phyloP scores from a whole-genome alignment of 148 eudicot species.

The Drosera capensis region DNA sequence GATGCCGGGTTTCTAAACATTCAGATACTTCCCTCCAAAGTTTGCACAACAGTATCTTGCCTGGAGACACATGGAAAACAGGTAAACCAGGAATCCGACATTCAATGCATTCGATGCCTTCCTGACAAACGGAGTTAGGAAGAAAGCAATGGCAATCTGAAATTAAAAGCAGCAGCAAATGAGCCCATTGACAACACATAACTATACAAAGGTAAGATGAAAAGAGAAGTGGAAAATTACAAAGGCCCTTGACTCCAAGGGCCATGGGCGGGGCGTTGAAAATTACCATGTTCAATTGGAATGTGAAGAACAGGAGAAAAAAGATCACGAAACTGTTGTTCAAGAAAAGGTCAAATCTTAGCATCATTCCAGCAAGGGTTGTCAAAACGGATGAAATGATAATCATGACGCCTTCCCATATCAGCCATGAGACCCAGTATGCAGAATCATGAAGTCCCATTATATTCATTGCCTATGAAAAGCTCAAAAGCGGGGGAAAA shows the following conservation, averaged over 20 bases:
- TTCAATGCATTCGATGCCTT: constrained; percentile 53
- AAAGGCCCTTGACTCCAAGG: no score
- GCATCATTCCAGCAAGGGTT: constrained; percentile 69
- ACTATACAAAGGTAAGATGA: background rate
- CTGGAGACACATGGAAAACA: constrained; percentile 52
- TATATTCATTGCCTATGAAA: constrained; percentile 66
- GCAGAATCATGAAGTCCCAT: constrained; percentile 98
- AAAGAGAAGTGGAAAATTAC: background rate
- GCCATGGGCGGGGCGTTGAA: background rate
- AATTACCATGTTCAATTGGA: constrained; percentile 68
- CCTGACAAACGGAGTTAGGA: constrained; percentile 46
- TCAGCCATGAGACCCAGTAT: constrained; percentile 81
- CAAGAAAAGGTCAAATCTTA: constrained; percentile 69
- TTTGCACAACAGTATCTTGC: no score
- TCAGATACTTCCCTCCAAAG: no score
- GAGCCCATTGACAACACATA: no score
- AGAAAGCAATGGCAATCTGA: constrained; percentile 52
- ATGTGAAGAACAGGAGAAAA: constrained; percentile 66
- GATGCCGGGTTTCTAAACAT: no score
- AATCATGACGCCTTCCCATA: constrained; percentile 55
- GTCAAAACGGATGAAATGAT: constrained; percentile 45
- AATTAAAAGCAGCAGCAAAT: constrained; percentile 6
- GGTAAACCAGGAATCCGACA: constrained; percentile 47
- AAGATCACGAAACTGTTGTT: constrained; percentile 55
- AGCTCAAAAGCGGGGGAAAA: constrained; percentile 1